These are phyloP conservation scores for Pseudogymnoascus sp. DNA, from an alignment of 2,329 filamentous ascomycete genomes.

Conservation along the genomic window DNA sequence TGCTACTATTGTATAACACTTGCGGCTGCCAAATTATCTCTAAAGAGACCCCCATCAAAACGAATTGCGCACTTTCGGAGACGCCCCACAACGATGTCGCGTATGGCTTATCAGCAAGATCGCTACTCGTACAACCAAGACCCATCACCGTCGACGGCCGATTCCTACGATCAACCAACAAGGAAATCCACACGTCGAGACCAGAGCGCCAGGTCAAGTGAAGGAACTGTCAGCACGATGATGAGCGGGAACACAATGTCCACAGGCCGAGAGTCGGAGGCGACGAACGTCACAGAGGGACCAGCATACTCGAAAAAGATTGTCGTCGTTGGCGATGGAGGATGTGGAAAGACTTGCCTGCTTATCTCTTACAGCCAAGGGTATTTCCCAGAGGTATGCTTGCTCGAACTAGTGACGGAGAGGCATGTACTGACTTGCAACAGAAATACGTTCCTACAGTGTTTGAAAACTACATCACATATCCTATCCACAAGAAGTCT, in stretches of 20 bases:
- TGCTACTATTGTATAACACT: background rate
- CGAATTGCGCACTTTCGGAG: background rate
- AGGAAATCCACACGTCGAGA: conserved; percentile 27
- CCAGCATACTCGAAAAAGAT: conserved; percentile 98
- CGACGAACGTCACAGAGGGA: conserved; percentile 80
- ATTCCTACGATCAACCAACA: conserved; percentile 24
- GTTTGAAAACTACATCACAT: conserved; percentile 99
- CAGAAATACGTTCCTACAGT: conserved; percentile 99
- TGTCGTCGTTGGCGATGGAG: conserved; percentile 94
- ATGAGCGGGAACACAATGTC: conserved; percentile 54
- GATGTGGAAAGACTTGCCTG: conserved; percentile 96
- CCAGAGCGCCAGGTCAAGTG: conserved; percentile 55
- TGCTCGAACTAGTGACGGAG: background rate
- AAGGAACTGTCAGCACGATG: conserved; percentile 82
- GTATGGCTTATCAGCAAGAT: conserved; percentile 25
- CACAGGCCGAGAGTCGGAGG: conserved; percentile 67
- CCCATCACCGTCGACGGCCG: conserved; percentile 24
- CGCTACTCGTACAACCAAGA: conserved; percentile 20
- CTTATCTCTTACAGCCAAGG: conserved; percentile 98
- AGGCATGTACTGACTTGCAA: conserved; percentile 6
- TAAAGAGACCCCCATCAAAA: background rate
- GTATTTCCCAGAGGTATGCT: conserved; percentile 89
- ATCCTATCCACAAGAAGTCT: conserved; percentile 76
- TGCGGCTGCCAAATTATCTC: background rate
- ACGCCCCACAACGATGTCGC: conserved; percentile 21